Base-by-base conservation (phyloP, 106 monocot species). In the Apostasia ramifera region DNA sequence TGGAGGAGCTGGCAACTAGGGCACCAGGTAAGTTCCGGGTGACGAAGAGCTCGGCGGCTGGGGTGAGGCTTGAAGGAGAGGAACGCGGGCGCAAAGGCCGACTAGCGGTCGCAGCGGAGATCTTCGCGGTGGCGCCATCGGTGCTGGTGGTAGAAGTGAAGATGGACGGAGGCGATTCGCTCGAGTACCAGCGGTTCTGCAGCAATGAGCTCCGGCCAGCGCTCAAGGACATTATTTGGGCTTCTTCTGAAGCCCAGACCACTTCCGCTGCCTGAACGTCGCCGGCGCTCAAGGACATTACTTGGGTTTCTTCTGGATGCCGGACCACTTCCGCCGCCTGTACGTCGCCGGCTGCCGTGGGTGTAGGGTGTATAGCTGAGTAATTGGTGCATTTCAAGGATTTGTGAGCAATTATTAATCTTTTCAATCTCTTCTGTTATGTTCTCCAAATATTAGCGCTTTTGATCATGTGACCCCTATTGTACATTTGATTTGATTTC, bases 141-240 rank as follows among this genome's bases (percentile, higher is more conserved):
- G 79, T 91, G 14, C 56, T 81, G 26, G 81, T 91, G 39, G 91
- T 91, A 62, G 83, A 83, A 58, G 83, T 91, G 44, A 79, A 79
- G 74, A 79, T 69, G 69, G 86, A 71, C 49, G 53, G 74, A 8
- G 86, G 91, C 2, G 86, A 86, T 49, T 15, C 79, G 3, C 7
- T 80, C 1, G 91, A 91, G 77, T 91, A 83, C 63, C 65, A 52
- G 51, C 59, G 61, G 13, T 91, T 91, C 76, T 86, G 83, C 77
- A 59, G 73, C 70, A 61, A 86, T 45, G 83, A 81, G 62, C 91
- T 91, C 46, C 76, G 83, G 55, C 91, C 91, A 14, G 91, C 91
- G 49, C 60, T 91, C 13, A 70, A 79, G 72, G 86, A 86, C 53
- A 90, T 90, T 61, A 61, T 86, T 2, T 86, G 83, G 83, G 67